Conservation (phyloP, 2,329 filamentous ascomycete species). For the Paraphaeosphaeria sporulosa region DNA sequence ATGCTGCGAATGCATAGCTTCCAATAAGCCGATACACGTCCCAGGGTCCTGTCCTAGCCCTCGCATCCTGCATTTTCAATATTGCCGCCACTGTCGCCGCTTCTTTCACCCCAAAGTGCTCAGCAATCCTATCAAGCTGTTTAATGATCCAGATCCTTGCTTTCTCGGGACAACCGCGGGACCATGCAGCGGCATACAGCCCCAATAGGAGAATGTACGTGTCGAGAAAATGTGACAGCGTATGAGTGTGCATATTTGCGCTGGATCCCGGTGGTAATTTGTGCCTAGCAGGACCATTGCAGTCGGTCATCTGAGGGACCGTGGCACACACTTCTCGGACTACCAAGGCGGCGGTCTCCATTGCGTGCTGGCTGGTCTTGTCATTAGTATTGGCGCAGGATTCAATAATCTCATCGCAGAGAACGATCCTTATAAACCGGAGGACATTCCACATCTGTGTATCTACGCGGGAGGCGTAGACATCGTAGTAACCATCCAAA, state of each 20-base stretch:
- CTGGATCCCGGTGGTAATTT: constrained; percentile 19
- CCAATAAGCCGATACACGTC: constrained; percentile 24
- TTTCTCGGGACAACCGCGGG: constrained; percentile 13
- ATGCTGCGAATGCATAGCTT: constrained; percentile 25
- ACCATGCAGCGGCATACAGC: constrained; percentile 23
- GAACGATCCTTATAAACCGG: constrained; percentile 39
- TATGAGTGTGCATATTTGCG: constrained; percentile 16
- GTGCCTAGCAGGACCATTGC: constrained; percentile 25
- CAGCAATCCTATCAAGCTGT: constrained; percentile 19
- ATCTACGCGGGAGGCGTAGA: constrained; percentile 36
- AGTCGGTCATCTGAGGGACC: constrained; percentile 42
- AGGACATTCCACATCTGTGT: constrained; percentile 45
- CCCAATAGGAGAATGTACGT: constrained; percentile 23
- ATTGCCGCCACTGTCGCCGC: constrained; percentile 16
- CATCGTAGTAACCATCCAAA: constrained; percentile 31
- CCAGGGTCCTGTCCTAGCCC: constrained; percentile 19
- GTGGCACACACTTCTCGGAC: constrained; percentile 42
- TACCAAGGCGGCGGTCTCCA: constrained; percentile 28
- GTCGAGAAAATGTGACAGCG: constrained; percentile 22
- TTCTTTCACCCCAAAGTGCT: constrained; percentile 26
- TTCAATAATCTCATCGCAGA: constrained; percentile 38
- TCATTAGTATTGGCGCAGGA: constrained; percentile 10
- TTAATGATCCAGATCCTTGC: constrained; percentile 17
- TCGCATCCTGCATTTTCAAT: constrained; percentile 8
- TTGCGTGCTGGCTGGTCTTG: constrained; percentile 16